Conservation (phyloP, 2,329 filamentous ascomycete species). For the Ascochyta fabae region DNA sequence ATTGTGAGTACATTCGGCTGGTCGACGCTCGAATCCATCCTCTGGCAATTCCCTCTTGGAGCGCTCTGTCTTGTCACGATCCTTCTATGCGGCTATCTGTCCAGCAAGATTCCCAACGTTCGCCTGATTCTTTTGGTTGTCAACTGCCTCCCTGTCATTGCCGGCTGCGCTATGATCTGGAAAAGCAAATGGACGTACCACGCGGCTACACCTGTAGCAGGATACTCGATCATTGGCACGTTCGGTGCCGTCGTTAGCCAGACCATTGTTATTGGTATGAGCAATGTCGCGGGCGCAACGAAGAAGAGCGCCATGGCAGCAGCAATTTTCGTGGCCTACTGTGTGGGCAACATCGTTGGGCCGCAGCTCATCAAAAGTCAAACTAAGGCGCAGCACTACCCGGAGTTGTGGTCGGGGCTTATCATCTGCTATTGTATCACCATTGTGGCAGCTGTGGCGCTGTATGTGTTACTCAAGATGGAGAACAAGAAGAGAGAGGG, state of each 20-base stretch:
- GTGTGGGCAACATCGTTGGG: slow-evolving; percentile 77
- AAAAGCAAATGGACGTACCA: slow-evolving; percentile 68
- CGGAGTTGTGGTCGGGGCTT: slow-evolving; percentile 72
- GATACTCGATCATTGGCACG: slow-evolving; percentile 75
- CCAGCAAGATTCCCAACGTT: slow-evolving; percentile 65
- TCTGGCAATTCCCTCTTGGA: slow-evolving; percentile 76
- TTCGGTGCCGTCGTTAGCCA: slow-evolving; percentile 74
- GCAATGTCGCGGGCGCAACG: slow-evolving; percentile 76
- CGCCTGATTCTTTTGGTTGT: slow-evolving; percentile 69
- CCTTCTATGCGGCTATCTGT: slow-evolving; percentile 69
- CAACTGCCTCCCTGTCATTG: slow-evolving; percentile 76
- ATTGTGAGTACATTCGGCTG: slow-evolving; percentile 54
- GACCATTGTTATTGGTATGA: slow-evolving; percentile 64
- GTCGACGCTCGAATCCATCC: slow-evolving; percentile 44
- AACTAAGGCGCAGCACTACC: slow-evolving; percentile 71
- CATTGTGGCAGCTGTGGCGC: slow-evolving; percentile 60
- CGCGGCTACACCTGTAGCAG: slow-evolving; percentile 69
- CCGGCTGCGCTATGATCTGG: slow-evolving; percentile 78
- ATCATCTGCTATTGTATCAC: slow-evolving; percentile 70
- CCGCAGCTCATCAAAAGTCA: slow-evolving; percentile 74
- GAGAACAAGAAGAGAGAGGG: slow-evolving; percentile 57
- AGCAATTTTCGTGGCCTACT: slow-evolving; percentile 77
- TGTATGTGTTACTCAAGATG: slow-evolving; percentile 65
- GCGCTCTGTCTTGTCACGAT: slow-evolving; percentile 72
- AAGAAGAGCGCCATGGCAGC: slow-evolving; percentile 81